A percentile compares a stretch with the other conserved stretches of the same genome.
These are phyloP conservation scores for Diaporthe batatas DNA, from an alignment of 2,329 filamentous ascomycete species.

Conservation along the genomic window DNA sequence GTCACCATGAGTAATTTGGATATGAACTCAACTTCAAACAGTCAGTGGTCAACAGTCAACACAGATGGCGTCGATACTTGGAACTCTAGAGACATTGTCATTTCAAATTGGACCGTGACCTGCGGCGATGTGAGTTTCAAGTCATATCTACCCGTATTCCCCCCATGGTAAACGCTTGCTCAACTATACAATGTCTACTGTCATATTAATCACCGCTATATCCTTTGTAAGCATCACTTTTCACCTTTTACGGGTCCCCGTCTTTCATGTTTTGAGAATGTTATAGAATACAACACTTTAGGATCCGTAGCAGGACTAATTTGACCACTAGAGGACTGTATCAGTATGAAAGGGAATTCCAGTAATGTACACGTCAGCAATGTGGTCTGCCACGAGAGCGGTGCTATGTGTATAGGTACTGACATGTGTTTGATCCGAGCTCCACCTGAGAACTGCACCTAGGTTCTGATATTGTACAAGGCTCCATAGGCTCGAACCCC, in stretches of 20 bases:
- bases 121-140: constrained; percentile 53
- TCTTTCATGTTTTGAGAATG: no score
- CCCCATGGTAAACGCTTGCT: no score
- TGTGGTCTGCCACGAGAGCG: constrained; percentile 56
- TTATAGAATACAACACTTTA: no score
- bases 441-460: not conserved
- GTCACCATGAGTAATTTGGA: constrained; percentile 66
- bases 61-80: constrained; percentile 65
- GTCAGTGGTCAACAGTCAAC: constrained; percentile 61
- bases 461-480: constrained; percentile 35
- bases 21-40: constrained; percentile 61
- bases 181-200: not conserved
- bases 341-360: constrained; percentile 57
- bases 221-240: no score
- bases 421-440: not conserved
- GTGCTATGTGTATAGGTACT: constrained; percentile 50
- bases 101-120: constrained; percentile 61
- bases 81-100: constrained; percentile 61
- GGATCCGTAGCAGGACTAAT: no score
- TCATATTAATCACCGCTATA: not conserved
- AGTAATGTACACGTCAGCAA: constrained; percentile 54
- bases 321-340: constrained; percentile 50
- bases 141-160: not conserved
- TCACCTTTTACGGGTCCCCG: no score
- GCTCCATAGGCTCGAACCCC: constrained; percentile 54